Evolutionary conservation across 169 alveolate species (phyloP).

Genomic region (Toxoplasma gondii): DNA sequence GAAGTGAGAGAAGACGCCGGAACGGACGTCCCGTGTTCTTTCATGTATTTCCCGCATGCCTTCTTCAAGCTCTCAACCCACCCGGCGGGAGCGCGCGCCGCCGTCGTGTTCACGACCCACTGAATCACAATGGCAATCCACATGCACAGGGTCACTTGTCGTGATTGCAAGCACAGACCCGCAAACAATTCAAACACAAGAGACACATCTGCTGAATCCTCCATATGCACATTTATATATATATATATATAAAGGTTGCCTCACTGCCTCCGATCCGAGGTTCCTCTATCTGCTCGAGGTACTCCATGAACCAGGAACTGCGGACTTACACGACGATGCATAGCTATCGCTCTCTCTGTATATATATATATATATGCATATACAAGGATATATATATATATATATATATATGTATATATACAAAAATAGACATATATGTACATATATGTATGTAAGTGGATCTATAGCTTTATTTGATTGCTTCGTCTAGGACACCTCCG

Average conservation of each 20-base stretch:
- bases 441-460: not conserved
- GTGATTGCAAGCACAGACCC: not conserved
- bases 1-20: conserved; percentile 29
- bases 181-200: no score
- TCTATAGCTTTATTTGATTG: not conserved
- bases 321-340: no score
- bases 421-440: not conserved
- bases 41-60: conserved; percentile 55
- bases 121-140: not conserved
- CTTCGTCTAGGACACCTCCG: no score
- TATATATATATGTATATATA: not conserved
- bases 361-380: not conserved
- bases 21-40: conserved; percentile 46
- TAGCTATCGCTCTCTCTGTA: not conserved
- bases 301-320: no score
- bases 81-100: conserved; percentile 66
- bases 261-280: not conserved
- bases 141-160: not conserved
- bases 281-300: no score
- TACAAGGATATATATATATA: not conserved
- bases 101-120: conserved; percentile 62
- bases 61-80: conserved; percentile 65
- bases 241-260: not conserved
- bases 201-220: not conserved
- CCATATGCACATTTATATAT: not conserved